These are phyloP conservation scores for Dothiorella sarmentorum DNA, from an alignment of 2,329 filamentous ascomycete species.

Conservation along the genomic window DNA sequence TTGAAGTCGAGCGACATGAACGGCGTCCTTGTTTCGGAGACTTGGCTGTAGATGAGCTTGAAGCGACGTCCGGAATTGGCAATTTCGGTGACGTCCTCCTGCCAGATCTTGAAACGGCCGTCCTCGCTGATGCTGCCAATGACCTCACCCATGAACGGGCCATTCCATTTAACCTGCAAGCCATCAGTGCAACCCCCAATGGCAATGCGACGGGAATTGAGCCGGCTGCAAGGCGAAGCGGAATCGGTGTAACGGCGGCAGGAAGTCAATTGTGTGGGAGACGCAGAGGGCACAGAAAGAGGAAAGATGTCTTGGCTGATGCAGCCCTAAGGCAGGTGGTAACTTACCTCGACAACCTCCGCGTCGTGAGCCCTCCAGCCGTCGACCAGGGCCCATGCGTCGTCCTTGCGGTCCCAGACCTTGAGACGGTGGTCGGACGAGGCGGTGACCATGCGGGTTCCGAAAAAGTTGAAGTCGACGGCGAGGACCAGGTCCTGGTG, in stretches of 20 bases:
- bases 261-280: constrained; percentile 21
- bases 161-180: constrained; percentile 82
- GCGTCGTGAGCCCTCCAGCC: constrained; percentile 88
- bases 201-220: background rate
- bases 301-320: background rate
- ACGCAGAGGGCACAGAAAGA: constrained; percentile 19
- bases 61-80: constrained; percentile 75
- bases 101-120: constrained; percentile 87
- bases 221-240: background rate
- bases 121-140: constrained; percentile 87
- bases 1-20: constrained; percentile 82
- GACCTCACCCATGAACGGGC: constrained; percentile 82
- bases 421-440: constrained; percentile 91
- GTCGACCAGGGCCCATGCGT: constrained; percentile 77
- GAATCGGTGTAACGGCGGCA: background rate
- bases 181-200: background rate
- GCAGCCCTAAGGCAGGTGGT: background rate
- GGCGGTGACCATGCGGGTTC: constrained; percentile 84
- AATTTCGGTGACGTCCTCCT: constrained; percentile 78
- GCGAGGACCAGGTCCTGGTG: constrained; percentile 79
- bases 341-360: constrained; percentile 77
- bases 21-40: constrained; percentile 64
- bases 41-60: constrained; percentile 62
- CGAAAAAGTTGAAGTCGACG: constrained; percentile 87
- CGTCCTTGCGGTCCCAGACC: constrained; percentile 78